Evolutionary conservation across 495 filamentous ascomycete genomes (phyloP), one percentile per base, ranked within the genome.

Genomic region (Penicillium desertorum): DNA sequence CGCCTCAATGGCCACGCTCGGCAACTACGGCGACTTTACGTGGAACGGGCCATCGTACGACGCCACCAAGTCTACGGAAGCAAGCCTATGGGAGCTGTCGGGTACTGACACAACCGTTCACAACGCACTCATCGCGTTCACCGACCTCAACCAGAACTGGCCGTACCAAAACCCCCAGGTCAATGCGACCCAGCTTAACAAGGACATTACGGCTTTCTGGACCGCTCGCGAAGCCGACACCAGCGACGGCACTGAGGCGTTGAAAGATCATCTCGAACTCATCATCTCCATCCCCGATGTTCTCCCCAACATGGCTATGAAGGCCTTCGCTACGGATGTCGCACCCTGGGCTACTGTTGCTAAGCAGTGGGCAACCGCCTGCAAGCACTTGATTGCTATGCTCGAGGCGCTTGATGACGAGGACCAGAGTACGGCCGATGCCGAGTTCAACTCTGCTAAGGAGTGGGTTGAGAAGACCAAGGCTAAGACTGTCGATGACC

Each of bases 121-220:
- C 45, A n/a, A 54, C 11, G 56, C 60, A 3, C 19, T 62, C n/a
- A 17, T 54, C 20, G 56, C 60, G 1, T 59, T 62, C 29, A 34
- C 37, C 20, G 60, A 62, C 14, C 49, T 62, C 29, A 54, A 62
- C 53, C 60, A 59, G 4, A 62, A 62, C 37, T 62, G 60, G 60
- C 56, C 60, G 9, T 62, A 62, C 23, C 60, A 50, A 20, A 25
- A 8, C 6, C 55, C 55, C 0, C 20, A 37, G 20, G 29, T 45
- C n/a, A 17, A 51, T 20, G 37, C 55, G 16, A 49, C 60, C 22
- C n/a, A 59, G 60, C 37, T 62, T 0, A 50, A 17, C 51, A 48
- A 25, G 1, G 60, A 62, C 16, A 59, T 62, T 17, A 22, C 34
- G 2, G 56, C 49, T 7, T 62, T 62, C 49, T 62, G 60, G 60